Conservation (phyloP, 2,329 filamentous ascomycete species). For the Exophiala lecanii-corni region DNA sequence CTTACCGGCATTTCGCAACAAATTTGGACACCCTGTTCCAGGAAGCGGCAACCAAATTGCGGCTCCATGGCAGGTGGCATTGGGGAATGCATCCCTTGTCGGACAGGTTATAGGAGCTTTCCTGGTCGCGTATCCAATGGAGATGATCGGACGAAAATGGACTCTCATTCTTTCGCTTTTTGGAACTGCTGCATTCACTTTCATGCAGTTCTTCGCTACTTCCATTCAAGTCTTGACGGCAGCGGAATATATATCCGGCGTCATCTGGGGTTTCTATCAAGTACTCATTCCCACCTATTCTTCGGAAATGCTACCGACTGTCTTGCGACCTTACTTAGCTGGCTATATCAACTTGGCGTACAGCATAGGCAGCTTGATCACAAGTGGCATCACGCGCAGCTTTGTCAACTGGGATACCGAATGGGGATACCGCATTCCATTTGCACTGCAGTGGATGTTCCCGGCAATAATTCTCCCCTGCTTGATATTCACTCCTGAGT, state of each 20-base stretch:
- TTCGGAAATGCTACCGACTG: constrained; percentile 3
- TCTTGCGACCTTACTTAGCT: constrained; percentile 3
- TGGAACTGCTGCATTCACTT: constrained; percentile 18
- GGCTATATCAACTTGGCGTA: not conserved
- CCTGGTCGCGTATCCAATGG: constrained; percentile 18
- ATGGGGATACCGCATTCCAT: constrained; percentile 36
- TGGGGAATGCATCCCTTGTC: constrained; percentile 35
- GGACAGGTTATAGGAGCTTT: constrained; percentile 33
- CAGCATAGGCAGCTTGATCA: constrained; percentile 29
- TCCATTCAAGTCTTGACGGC: constrained; percentile 24
- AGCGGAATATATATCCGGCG: constrained; percentile 25
- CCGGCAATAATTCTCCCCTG: constrained; percentile 44
- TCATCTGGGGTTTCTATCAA: constrained; percentile 12
- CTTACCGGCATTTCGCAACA: constrained; percentile 37
- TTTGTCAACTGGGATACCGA: constrained; percentile 29
- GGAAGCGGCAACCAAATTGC: constrained; percentile 40
- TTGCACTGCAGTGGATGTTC: constrained; percentile 47
- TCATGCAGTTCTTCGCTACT: constrained; percentile 27
- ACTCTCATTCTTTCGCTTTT: constrained; percentile 27
- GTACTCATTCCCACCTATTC: constrained; percentile 6
- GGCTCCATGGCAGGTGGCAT: constrained; percentile 53
- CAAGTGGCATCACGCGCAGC: constrained; percentile 29
- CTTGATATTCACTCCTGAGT: constrained; percentile 45
- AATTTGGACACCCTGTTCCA: constrained; percentile 35
- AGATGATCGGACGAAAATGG: constrained; percentile 39